Evolutionary conservation across 2,329 filamentous ascomycete species (phyloP), one percentile per base, ranked within the genome.

Genomic region (Drechmeria coniospora): DNA sequence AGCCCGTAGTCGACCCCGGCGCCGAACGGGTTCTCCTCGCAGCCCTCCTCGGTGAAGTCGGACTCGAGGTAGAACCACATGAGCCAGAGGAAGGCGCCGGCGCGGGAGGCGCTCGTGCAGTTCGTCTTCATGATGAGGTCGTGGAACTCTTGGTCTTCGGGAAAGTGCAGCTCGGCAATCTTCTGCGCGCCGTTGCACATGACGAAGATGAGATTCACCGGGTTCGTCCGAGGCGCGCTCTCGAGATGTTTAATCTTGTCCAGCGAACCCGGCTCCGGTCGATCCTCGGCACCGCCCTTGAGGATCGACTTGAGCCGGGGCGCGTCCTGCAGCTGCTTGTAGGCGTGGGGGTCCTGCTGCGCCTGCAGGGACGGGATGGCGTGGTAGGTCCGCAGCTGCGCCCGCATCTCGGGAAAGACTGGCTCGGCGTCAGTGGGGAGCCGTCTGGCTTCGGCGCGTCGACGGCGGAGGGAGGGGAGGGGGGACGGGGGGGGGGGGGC

Each of bases 11-110:
- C 73, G 3, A 78, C 68, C 9, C 73, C 74, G 8, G 61, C 49
- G 0, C 90, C 90, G 43, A 94, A 98, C 0, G 90, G 90, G 44
- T 98, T 98, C 41, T 81, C 77, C 26, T 82, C 67, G 24, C 83
- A 87, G 31, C 81, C 83, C 43, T 93, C 81, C 41, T 79, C 74
- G 0, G 81, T 81, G 41, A 94, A 95, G 49, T 94, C 83, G 16
- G 86, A 93, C 50, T 98, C 90, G 12, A 98, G 67, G 47, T 98
- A 95, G 63, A 90, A 94, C 90, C 90, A 98, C 74, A 98, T 92
- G 36, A 98, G 62, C 90, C 90, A 98, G 13, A 98, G 58, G 42
- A 98, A 98, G 1, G 87, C 87, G 24, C 62, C 74, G 1, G 90
- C 86, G 36, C 90, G 72, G 35, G 82, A 92, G 39, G 64, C 58